Percentiles rank a stretch among this genome's conserved stretches.
Evolutionary conservation across 805 yeast genomes (phyloP).

Genomic region (Candida ovalis): DNA sequence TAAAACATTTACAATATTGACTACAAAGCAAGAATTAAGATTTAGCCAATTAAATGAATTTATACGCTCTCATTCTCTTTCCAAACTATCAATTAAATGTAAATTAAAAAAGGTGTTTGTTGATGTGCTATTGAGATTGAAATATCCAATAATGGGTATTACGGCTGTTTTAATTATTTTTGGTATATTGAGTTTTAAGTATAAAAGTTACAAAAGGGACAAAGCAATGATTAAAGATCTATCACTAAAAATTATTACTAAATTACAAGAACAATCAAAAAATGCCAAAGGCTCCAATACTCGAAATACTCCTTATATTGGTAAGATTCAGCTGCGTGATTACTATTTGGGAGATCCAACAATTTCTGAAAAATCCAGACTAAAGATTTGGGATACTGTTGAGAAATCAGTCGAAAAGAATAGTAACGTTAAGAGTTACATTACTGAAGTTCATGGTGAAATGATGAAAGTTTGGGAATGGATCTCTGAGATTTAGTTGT

Average conservation of each 20-base stretch:
- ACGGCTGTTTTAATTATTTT: conserved; percentile 1
- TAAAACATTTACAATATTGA: conserved; percentile 16
- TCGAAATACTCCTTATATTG: conserved; percentile 41
- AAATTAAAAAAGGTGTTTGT: conserved; percentile 22
- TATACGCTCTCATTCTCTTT: conserved; percentile 26
- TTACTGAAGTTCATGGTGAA: conserved; percentile 79
- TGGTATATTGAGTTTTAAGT: conserved; percentile 29
- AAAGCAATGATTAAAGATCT: conserved; percentile 42
- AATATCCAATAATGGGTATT: conserved; percentile 18
- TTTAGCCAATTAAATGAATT: conserved; percentile 9
- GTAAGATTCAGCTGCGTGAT: conserved; percentile 71
- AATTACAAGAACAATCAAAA: conserved; percentile 44
- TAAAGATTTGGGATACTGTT: conserved; percentile 58
- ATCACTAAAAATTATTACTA: conserved; percentile 44
- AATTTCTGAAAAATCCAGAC: conserved; percentile 35
- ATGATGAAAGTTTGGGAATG: conserved; percentile 87
- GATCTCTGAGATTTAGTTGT: conserved; percentile 43
- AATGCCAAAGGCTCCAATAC: conserved; percentile 32
- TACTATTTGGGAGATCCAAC: conserved; percentile 43
- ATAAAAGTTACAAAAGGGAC: conserved; percentile 35
- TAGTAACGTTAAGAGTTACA: conserved; percentile 56
- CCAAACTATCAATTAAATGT: conserved; percentile 28
- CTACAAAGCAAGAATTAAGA: conserved; percentile 17
- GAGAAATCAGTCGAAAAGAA: conserved; percentile 56
- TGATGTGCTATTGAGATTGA: conserved; percentile 20